Evolutionary conservation across 225 moss, liverwort and hornwort genomes (phyloP).

Genomic region (Straminergon stramineum): DNA sequence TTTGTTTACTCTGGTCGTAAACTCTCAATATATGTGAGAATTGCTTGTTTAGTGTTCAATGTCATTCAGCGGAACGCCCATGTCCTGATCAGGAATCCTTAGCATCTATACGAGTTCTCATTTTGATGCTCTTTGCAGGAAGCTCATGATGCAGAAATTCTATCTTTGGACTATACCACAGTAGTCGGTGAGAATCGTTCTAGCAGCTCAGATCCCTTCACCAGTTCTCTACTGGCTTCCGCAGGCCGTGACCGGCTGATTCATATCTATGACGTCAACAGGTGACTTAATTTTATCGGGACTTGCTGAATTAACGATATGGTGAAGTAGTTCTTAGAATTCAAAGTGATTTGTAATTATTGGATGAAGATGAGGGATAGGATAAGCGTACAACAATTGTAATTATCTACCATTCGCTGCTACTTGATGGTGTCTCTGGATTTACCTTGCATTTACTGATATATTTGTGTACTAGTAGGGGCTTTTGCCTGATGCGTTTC

Average conservation of each 20-base stretch:
- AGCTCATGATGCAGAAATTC: constrained; percentile 78
- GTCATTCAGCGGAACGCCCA: background rate
- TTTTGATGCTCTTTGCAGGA: constrained; percentile 43
- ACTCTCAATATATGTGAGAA: background rate
- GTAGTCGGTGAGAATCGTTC: constrained; percentile 6
- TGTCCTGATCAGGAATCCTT: background rate
- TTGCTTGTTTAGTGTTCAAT: background rate
- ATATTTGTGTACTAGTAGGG: background rate
- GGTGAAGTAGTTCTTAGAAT: background rate
- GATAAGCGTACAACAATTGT: background rate
- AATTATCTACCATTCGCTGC: background rate
- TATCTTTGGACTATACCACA: constrained; percentile 44
- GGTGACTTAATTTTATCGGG: constrained; percentile 8
- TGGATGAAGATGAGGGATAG: background rate
- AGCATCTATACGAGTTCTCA: background rate
- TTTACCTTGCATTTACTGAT: background rate
- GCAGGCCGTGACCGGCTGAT: constrained; percentile 66
- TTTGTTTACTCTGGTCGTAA: background rate
- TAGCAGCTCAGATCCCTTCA: background rate
- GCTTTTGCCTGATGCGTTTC: background rate
- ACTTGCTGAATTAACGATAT: background rate
- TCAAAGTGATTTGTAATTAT: background rate
- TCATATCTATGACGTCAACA: constrained; percentile 63
- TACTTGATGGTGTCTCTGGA: background rate
- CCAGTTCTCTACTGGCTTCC: constrained; percentile 41